These are phyloP conservation scores for Simmondsia chinensis DNA, from an alignment of 148 eudicot genomes.

Conservation along the genomic window DNA sequence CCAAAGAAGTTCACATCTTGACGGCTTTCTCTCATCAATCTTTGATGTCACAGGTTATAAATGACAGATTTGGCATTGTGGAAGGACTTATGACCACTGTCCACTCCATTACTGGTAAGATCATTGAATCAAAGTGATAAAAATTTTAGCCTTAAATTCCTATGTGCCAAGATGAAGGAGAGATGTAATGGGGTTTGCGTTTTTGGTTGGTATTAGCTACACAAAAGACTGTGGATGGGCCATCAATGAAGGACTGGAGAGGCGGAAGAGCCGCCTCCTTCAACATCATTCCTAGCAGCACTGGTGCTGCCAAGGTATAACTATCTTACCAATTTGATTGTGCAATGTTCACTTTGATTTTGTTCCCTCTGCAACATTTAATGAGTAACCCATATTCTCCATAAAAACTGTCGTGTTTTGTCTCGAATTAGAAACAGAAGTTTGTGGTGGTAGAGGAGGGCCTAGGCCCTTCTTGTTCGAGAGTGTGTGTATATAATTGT, in stretches of 20 bases:
- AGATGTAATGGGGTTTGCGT: not conserved
- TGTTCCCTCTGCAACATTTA: too few species aligned
- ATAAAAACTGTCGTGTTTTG: too few species aligned
- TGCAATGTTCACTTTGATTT: too few species aligned
- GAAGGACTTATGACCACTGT: conserved; percentile 78
- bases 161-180: too few species aligned
- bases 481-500: too few species aligned
- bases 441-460: too few species aligned
- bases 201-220: conserved; percentile 28
- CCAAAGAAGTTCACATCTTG: too few species aligned
- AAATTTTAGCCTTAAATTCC: too few species aligned
- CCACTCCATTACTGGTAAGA: conserved; percentile 59
- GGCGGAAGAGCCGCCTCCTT: conserved; percentile 77
- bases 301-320: conserved; percentile 76
- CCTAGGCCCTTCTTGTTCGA: too few species aligned
- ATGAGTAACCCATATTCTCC: too few species aligned
- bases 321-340: too few species aligned
- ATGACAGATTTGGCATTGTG: conserved; percentile 65
- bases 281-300: conserved; percentile 76
- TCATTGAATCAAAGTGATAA: not conserved
- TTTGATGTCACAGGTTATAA: conserved; percentile 27
- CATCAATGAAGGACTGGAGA: conserved; percentile 70
- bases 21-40: not conserved
- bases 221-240: conserved; percentile 73
- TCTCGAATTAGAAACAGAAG: too few species aligned